Evolutionary conservation across 2,329 filamentous ascomycete species (phyloP).

Genomic region (Exophiala sp.): DNA sequence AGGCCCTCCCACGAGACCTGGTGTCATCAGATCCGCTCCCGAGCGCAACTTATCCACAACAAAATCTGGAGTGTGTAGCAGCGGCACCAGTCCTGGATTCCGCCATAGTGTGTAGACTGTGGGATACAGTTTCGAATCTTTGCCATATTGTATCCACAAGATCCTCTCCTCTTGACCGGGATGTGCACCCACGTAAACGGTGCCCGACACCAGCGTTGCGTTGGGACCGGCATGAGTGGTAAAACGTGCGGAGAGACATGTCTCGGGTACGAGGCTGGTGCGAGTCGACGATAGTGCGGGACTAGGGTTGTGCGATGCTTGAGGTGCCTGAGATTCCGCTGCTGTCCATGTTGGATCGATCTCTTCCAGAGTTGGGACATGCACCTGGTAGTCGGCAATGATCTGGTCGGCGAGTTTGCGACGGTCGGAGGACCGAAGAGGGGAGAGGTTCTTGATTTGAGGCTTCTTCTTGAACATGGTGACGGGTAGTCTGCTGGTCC

Average conservation of each 20-base stretch:
- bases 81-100: slow-evolving; percentile 54
- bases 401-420: slow-evolving; percentile 62
- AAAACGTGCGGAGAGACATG: slow-evolving; percentile 57
- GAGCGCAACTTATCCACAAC: slow-evolving; percentile 59
- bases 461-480: slow-evolving; percentile 61
- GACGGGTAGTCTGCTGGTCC: neutral
- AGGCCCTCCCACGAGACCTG: slow-evolving; percentile 58
- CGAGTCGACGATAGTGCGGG: slow-evolving; percentile 48
- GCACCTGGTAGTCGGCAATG: slow-evolving; percentile 55
- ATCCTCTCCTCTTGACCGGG: slow-evolving; percentile 53
- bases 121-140: slow-evolving; percentile 43
- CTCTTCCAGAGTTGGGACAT: slow-evolving; percentile 37
- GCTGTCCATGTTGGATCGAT: slow-evolving; percentile 34
- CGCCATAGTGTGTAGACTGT: slow-evolving; percentile 63
- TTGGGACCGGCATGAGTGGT: slow-evolving; percentile 60
- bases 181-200: slow-evolving; percentile 58
- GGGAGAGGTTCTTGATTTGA: slow-evolving; percentile 60
- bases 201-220: slow-evolving; percentile 56
- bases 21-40: slow-evolving; percentile 64
- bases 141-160: slow-evolving; percentile 59
- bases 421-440: slow-evolving; percentile 61
- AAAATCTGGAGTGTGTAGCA: slow-evolving; percentile 57
- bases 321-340: slow-evolving; percentile 36
- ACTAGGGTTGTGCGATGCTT: slow-evolving; percentile 37
- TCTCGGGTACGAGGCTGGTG: slow-evolving; percentile 58